phyloP scores from a whole-genome alignment of 2,329 filamentous ascomycete genomes.

The Talaromyces sp. region DNA sequence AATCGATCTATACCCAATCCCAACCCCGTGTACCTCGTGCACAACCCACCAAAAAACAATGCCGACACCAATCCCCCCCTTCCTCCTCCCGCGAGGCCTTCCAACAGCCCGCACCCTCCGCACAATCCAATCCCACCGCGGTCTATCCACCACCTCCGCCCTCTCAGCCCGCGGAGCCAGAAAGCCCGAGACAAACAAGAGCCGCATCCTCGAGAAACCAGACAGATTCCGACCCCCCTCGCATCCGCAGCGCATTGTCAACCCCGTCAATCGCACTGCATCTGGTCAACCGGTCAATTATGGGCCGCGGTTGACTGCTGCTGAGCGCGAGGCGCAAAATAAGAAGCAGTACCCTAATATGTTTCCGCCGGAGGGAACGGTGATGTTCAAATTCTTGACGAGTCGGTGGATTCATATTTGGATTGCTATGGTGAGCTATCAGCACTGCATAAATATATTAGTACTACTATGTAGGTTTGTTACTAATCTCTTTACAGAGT shows the following conservation, averaged over 20 bases:
- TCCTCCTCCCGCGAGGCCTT: constrained; percentile 65
- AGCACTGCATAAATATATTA: too few relatives aligned
- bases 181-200: constrained; percentile 49
- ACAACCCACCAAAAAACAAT: background rate
- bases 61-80: constrained; percentile 58
- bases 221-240: constrained; percentile 90
- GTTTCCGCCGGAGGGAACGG: constrained; percentile 81
- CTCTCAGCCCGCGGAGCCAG: constrained; percentile 23
- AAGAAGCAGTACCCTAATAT: constrained; percentile 81
- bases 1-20: background rate
- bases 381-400: constrained; percentile 82
- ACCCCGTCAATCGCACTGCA: constrained; percentile 29
- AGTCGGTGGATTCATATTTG: constrained; percentile 74
- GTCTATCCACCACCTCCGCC: background rate
- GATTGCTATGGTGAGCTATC: constrained; percentile 83
- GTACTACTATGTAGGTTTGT: too few relatives aligned
- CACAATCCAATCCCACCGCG: constrained; percentile 19
- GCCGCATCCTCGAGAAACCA: constrained; percentile 79
- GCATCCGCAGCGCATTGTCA: constrained; percentile 69
- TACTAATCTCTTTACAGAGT: constrained; percentile 58
- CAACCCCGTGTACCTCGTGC: background rate
- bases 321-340: constrained; percentile 68
- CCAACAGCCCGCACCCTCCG: constrained; percentile 35
- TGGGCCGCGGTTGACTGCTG: constrained; percentile 68
- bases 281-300: constrained; percentile 64